These are phyloP conservation scores for Xenoacremonium recifei DNA, from an alignment of 2,329 filamentous ascomycete genomes.

Conservation along the genomic window DNA sequence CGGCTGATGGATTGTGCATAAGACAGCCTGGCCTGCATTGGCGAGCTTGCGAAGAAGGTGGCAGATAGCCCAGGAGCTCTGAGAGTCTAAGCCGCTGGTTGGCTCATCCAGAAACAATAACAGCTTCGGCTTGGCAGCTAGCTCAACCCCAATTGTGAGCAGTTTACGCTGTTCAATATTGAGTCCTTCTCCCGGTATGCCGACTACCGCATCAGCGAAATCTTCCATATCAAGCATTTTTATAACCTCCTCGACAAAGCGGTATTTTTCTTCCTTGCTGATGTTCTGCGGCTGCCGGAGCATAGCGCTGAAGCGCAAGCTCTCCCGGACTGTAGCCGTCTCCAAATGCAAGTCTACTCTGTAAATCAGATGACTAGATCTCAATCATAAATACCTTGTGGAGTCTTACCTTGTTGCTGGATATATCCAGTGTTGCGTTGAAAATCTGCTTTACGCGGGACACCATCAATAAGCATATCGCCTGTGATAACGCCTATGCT, in stretches of 20 bases:
- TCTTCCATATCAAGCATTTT: slow-evolving; percentile 50
- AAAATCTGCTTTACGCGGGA: slow-evolving; percentile 60
- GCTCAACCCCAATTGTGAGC: slow-evolving; percentile 42
- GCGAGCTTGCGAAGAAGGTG: slow-evolving; percentile 64
- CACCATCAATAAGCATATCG: slow-evolving; percentile 65
- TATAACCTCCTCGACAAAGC: slow-evolving; percentile 48
- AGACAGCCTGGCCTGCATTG: slow-evolving; percentile 42
- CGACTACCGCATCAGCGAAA: slow-evolving; percentile 50
- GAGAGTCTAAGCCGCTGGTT: slow-evolving; percentile 49
- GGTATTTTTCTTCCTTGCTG: slow-evolving; percentile 42
- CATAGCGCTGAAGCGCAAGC: slow-evolving; percentile 34
- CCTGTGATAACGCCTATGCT: slow-evolving; percentile 67
- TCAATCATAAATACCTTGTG: slow-evolving; percentile 34
- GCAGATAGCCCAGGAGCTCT: slow-evolving; percentile 66
- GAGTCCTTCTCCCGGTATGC: slow-evolving; percentile 35
- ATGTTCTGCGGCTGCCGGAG: slow-evolving; percentile 40
- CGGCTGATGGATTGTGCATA: slow-evolving; percentile 50
- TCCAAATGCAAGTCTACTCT: slow-evolving; percentile 43
- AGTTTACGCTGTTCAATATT: slow-evolving; percentile 46
- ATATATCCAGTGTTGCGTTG: slow-evolving; percentile 68
- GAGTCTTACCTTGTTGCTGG: slow-evolving; percentile 56
- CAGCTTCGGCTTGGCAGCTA: slow-evolving; percentile 37
- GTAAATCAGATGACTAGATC: no score
- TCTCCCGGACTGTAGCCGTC: slow-evolving; percentile 40
- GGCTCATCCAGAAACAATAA: slow-evolving; percentile 50